phyloP scores from a whole-genome alignment of 2,329 filamentous ascomycete genomes.

The Claviceps monticola region DNA sequence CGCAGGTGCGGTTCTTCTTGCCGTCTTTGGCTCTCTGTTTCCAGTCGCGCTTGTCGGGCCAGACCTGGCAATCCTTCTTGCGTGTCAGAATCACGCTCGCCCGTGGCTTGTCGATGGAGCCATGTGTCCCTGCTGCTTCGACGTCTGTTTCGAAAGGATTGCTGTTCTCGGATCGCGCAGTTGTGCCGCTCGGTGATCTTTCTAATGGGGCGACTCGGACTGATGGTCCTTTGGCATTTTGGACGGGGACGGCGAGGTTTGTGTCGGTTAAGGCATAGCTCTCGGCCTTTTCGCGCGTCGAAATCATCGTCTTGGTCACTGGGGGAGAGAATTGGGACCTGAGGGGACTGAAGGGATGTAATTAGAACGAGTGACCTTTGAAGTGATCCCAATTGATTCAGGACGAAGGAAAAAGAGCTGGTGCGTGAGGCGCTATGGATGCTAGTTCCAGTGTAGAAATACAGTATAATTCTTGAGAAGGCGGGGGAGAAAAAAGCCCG shows the following conservation, averaged over 20 bases:
- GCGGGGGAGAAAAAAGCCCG: neutral
- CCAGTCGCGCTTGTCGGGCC: conserved; percentile 48
- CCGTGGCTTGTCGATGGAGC: conserved; percentile 20
- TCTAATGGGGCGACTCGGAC: neutral
- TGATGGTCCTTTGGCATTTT: conserved; percentile 4
- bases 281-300: conserved; percentile 14
- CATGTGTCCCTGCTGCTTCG: conserved; percentile 34
- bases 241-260: conserved; percentile 15
- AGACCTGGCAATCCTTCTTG: conserved; percentile 39
- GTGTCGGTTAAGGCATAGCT: conserved; percentile 9
- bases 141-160: conserved; percentile 46
- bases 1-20: conserved; percentile 38
- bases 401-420: neutral
- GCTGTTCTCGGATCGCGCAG: conserved; percentile 27
- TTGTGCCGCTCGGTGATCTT: conserved; percentile 24
- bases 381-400: neutral
- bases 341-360: neutral
- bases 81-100: conserved; percentile 15
- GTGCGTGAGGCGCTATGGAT: neutral
- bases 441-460: neutral
- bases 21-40: conserved; percentile 43
- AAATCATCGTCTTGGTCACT: conserved; percentile 7
- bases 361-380: neutral
- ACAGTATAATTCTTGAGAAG: too few species aligned
- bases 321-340: neutral